Conservation (phyloP, 1,284 basidiomycete genomes). For the Sporisorium iseilematis-ciliati region DNA sequence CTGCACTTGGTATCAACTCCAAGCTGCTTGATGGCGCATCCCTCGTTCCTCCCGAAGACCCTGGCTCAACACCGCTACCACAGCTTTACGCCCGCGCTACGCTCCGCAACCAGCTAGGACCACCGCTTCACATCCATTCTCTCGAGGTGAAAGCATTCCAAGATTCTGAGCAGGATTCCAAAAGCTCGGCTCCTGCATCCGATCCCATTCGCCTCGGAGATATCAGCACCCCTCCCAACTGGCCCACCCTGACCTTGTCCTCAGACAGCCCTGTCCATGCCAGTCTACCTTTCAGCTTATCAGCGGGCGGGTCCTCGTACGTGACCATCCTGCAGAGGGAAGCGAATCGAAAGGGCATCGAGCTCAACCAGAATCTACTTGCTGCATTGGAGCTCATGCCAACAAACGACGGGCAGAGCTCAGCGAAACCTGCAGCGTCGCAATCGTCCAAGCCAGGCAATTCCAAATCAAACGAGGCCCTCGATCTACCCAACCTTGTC, state of each 20-base stretch:
- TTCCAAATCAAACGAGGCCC: conserved; percentile 8
- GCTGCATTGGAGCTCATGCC: conserved; percentile 50
- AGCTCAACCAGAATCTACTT: conserved; percentile 53
- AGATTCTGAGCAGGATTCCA: conserved; percentile 13
- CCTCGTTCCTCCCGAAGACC: conserved; percentile 29
- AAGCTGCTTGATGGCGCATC: conserved; percentile 56
- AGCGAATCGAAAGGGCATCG: conserved; percentile 44
- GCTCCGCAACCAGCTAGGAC: conserved; percentile 54
- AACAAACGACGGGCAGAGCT: conserved; percentile 1
- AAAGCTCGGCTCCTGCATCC: neutral
- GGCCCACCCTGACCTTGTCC: conserved; percentile 41
- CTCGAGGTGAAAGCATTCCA: conserved; percentile 42
- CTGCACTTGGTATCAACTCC: conserved; percentile 49
- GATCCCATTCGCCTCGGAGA: conserved; percentile 37
- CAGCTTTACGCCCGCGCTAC: conserved; percentile 54
- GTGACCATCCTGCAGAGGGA: conserved; percentile 52
- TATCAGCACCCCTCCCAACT: conserved; percentile 43
- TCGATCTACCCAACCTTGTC: conserved; percentile 45
- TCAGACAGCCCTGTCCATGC: conserved; percentile 39
- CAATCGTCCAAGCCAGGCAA: neutral
- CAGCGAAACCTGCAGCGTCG: conserved; percentile 2
- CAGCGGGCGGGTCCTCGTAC: conserved; percentile 49
- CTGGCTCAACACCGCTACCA: conserved; percentile 4
- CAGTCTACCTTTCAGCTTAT: conserved; percentile 54
- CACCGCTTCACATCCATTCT: conserved; percentile 38